Conservation (phyloP, 2,329 filamentous ascomycete genomes). For the Dryadomyces quercus-mongolicae region DNA sequence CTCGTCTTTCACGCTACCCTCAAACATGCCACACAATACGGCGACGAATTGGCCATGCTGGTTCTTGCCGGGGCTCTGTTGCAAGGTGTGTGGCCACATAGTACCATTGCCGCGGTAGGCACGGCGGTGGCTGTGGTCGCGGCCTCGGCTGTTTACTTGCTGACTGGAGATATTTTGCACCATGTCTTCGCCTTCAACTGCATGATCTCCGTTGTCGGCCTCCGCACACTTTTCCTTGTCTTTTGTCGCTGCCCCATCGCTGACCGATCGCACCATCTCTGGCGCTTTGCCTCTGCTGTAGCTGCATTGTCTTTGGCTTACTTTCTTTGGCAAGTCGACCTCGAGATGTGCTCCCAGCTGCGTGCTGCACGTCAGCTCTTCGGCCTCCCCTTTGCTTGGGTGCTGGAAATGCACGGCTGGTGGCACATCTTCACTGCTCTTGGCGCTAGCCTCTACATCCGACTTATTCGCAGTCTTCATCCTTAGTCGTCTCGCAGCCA, state of each 20-base stretch:
- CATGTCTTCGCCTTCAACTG: slow-evolving; percentile 26
- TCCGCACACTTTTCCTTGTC: slow-evolving; percentile 24
- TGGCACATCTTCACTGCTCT: slow-evolving; percentile 51
- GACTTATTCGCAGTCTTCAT: slow-evolving; percentile 19
- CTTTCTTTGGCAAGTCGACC: slow-evolving; percentile 44
- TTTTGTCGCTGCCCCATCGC: slow-evolving; percentile 11
- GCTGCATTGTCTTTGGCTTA: slow-evolving; percentile 31
- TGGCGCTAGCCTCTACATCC: slow-evolving; percentile 32
- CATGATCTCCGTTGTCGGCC: slow-evolving; percentile 20
- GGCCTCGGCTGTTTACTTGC: slow-evolving; percentile 30
- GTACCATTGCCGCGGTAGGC: slow-evolving; percentile 25
- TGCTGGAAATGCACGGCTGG: slow-evolving; percentile 50
- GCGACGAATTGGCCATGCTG: slow-evolving; percentile 49
- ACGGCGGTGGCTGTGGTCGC: slow-evolving; percentile 26
- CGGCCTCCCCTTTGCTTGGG: slow-evolving; percentile 41
- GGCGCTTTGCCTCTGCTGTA: slow-evolving; percentile 11
- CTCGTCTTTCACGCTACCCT: slow-evolving; percentile 32
- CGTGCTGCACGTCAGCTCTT: slow-evolving; percentile 29
- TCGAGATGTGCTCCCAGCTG: slow-evolving; percentile 35
- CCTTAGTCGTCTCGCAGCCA: background rate
- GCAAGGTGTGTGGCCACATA: slow-evolving; percentile 32
- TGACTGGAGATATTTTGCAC: slow-evolving; percentile 28
- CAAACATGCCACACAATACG: slow-evolving; percentile 29
- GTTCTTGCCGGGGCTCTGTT: slow-evolving; percentile 38
- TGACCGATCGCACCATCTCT: slow-evolving; percentile 3